Base-by-base conservation (phyloP, 768 basidiomycete species). In the Tephrocybe sp. region DNA sequence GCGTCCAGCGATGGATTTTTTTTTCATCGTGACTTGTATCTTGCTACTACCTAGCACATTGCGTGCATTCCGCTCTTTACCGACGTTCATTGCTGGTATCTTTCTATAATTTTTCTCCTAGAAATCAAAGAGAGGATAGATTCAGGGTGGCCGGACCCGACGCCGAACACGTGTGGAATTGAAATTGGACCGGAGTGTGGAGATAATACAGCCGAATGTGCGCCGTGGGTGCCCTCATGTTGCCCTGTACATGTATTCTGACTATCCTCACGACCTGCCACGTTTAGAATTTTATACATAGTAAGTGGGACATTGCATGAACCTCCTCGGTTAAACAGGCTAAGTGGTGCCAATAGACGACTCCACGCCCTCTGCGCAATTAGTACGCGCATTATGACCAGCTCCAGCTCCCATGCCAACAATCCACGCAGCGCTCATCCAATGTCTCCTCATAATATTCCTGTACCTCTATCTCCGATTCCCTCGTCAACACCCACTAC, bases 401-500 rank as follows among this genome's bases (percentile, higher is more conserved):
- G 35, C 26, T 16, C 35, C 14, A 17, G 31, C 44, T 39, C 13
- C 36, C 31, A 26, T 16, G 49, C 12, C 34, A 43, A 43, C 3
- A 38, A 17, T 31, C 16, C 35, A n/a, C 9, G 2, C 13, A 23
- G 13, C 49, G 22, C 12, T 10, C 42, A 36, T 13, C 36, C 19
- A 9, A 20, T 23, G 11, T 35, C 34, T 23, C 20, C 40, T 12
- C 12, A 13, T 32, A 30, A 34, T 5, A 20, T 19, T 5, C 23
- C 42, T 14, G 9, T 32, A 43, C 26, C 42, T 17, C 14, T 31
- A 5, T 22, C 49, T 12, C 19, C 43, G 35, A 16, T 54, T 2
- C 39, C 56, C 16, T 22, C 39, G 1, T 22, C 55, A 26, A 36
- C 52, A n/a, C 50, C 38, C 1, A 26, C 44, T n/a, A 26, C 45